phyloP scores from a whole-genome alignment of 2,329 filamentous ascomycete species.

The Scopulariopsis brevicaulis region DNA sequence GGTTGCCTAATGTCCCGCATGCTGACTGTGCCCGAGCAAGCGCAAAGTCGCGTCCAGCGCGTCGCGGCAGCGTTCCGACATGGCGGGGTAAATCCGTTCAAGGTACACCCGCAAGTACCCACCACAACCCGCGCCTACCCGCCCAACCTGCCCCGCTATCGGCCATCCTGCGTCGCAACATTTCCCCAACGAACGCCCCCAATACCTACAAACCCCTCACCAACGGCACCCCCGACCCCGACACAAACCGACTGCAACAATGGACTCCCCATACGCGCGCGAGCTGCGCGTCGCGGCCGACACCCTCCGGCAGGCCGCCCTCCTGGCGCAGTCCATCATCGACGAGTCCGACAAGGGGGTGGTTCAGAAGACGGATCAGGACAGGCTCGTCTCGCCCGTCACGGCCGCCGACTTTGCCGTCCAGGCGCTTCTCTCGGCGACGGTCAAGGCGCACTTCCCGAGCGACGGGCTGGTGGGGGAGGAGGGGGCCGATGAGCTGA shows the following conservation, averaged over 20 bases:
- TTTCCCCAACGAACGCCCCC: too few relatives aligned
- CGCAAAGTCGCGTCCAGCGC: too few relatives aligned
- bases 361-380: slow-evolving; percentile 36
- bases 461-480: slow-evolving; percentile 41
- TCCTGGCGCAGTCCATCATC: slow-evolving; percentile 36
- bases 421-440: slow-evolving; percentile 40
- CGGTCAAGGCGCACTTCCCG: slow-evolving; percentile 38
- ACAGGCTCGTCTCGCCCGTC: slow-evolving; percentile 33
- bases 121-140: not conserved
- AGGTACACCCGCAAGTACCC: not conserved
- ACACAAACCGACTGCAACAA: slow-evolving; percentile 9
- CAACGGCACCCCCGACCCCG: not conserved
- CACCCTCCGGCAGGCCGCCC: slow-evolving; percentile 31
- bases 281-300: slow-evolving; percentile 31
- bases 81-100: too few relatives aligned
- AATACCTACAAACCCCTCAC: too few relatives aligned
- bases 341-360: slow-evolving; percentile 34
- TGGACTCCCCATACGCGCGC: slow-evolving; percentile 28
- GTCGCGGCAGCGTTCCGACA: too few relatives aligned
- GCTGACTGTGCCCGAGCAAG: not conserved
- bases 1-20: not conserved
- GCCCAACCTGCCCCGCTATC: too few relatives aligned
- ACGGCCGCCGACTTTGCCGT: slow-evolving; percentile 50
- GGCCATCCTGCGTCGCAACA: too few relatives aligned
- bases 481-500: slow-evolving; percentile 37